Evolutionary conservation across 257 asterid species (phyloP).

Genomic region (Solanum sejunctum): DNA sequence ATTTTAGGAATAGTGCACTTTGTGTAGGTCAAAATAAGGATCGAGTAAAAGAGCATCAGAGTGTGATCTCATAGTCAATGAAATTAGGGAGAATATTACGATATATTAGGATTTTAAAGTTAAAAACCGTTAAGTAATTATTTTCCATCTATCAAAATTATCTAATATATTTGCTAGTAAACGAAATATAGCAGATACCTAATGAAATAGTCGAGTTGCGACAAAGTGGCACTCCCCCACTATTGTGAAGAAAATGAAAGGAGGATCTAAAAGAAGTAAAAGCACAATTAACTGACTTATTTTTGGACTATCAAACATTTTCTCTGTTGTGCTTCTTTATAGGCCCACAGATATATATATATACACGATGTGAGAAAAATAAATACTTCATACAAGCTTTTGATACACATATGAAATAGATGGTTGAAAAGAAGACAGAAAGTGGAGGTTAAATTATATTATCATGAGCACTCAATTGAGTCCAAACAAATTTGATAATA

Average conservation of each 20-base stretch:
- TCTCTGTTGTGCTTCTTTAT: slow-evolving; percentile 20
- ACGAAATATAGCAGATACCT: rapidly evolving
- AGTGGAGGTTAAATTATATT: not conserved
- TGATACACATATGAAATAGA: slow-evolving; percentile 1
- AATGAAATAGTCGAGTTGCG: not conserved
- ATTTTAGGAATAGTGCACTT: slow-evolving; percentile 6
- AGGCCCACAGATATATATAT: slow-evolving; percentile 4
- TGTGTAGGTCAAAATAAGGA: not conserved
- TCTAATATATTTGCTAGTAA: not conserved
- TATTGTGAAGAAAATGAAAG: not conserved
- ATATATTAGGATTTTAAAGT: not conserved
- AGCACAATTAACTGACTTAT: slow-evolving; percentile 16
- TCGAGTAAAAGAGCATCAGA: not conserved
- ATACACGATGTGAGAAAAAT: slow-evolving; percentile 3
- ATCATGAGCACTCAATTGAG: not conserved
- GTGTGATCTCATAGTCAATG: not conserved
- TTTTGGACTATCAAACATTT: slow-evolving; percentile 11
- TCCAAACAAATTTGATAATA: not conserved
- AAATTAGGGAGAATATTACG: not conserved
- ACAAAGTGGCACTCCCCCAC: not conserved
- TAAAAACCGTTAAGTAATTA: not conserved
- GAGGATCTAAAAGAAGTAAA: slow-evolving; percentile 2
- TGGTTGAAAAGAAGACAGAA: slow-evolving; percentile 4
- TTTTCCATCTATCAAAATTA: not conserved
- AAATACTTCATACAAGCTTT: slow-evolving; percentile 13